Evolutionary conservation across 2,329 filamentous ascomycete species (phyloP).

Genomic region (Fusarium sp.): DNA sequence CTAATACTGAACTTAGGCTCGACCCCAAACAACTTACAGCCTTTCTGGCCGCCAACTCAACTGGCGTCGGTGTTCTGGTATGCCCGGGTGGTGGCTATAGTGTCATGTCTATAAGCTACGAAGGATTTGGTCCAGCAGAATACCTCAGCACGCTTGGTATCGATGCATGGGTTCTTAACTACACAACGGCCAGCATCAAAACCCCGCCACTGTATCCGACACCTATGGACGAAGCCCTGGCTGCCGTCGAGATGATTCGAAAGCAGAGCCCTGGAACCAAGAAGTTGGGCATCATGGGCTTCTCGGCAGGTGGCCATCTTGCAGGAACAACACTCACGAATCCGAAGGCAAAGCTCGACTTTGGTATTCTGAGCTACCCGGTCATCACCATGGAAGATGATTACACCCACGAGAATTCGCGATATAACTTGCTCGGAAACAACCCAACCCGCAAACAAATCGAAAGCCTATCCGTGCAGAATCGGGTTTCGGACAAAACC

Average conservation of each 20-base stretch:
- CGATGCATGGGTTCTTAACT: constrained; percentile 30
- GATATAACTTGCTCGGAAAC: constrained; percentile 20
- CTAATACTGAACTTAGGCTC: background rate
- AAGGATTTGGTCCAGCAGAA: constrained; percentile 13
- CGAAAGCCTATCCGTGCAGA: constrained; percentile 13
- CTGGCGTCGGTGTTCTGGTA: constrained; percentile 21
- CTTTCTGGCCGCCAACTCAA: constrained; percentile 15
- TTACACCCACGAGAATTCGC: constrained; percentile 22
- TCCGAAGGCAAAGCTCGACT: constrained; percentile 15
- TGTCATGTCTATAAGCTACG: constrained; percentile 10
- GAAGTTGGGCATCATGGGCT: constrained; percentile 28
- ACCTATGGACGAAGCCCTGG: constrained; percentile 21
- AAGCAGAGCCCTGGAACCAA: background rate
- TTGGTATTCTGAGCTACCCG: constrained; percentile 26
- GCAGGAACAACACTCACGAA: constrained; percentile 26
- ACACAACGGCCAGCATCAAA: constrained; percentile 16
- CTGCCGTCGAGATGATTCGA: constrained; percentile 14
- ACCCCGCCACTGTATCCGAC: constrained; percentile 20
- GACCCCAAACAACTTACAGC: constrained; percentile 1
- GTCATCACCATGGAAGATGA: constrained; percentile 23
- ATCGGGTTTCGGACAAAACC: constrained; percentile 15
- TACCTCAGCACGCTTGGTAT: constrained; percentile 28
- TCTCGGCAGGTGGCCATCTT: constrained; percentile 27
- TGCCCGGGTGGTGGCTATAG: constrained; percentile 22
- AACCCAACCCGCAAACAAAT: constrained; percentile 10